Conservation (phyloP, 2,329 filamentous ascomycete genomes). For the Penicillium sp. region DNA sequence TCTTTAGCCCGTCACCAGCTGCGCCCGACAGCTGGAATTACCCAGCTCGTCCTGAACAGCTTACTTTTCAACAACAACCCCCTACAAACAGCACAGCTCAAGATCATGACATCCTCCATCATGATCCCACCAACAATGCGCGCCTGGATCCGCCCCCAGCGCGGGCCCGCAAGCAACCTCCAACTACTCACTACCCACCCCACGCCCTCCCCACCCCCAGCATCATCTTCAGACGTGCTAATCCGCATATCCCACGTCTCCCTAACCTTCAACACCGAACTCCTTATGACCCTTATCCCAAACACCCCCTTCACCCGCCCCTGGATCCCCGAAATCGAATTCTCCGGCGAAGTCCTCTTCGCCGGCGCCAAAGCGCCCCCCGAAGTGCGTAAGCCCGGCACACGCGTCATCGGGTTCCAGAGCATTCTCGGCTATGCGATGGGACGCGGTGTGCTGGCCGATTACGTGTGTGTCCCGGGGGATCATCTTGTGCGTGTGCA, state of each 20-base stretch:
- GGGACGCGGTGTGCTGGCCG: conserved; percentile 15
- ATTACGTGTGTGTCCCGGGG: conserved; percentile 15
- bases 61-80: not conserved
- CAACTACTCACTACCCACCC: conserved; percentile 9
- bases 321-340: conserved; percentile 20
- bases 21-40: not conserved
- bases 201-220: conserved; percentile 9
- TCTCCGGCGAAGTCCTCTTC: conserved; percentile 20
- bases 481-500: conserved; percentile 7
- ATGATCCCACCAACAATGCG: conserved; percentile 12
- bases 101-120: not conserved
- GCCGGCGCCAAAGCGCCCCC: conserved; percentile 16
- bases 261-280: conserved; percentile 15
- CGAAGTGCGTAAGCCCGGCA: conserved; percentile 15
- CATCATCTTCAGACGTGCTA: conserved; percentile 19
- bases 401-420: conserved; percentile 18
- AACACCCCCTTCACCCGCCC: conserved; percentile 14
- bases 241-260: conserved; percentile 24
- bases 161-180: conserved; percentile 6
- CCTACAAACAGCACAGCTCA: not conserved
- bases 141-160: conserved; percentile 12
- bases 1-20: not conserved
- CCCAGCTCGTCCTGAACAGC: not conserved
- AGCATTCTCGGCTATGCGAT: conserved; percentile 6
- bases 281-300: conserved; percentile 12